phyloP scores from a whole-genome alignment of 768 basidiomycete species.

The Panaeolus cyanescens region DNA sequence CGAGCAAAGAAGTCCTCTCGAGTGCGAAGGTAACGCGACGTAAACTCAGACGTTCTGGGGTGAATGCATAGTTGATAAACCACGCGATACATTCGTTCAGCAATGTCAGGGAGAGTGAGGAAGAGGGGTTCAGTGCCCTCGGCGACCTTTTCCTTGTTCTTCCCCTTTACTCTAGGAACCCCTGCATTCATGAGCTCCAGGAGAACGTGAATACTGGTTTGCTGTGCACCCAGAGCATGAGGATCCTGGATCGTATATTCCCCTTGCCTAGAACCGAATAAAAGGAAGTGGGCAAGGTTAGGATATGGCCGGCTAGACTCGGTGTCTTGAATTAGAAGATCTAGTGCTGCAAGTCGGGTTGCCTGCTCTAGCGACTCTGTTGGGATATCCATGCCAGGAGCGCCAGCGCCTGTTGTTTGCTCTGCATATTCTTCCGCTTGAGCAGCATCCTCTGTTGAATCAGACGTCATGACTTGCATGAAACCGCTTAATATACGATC shows the following conservation, averaged over 20 bases:
- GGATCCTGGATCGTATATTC: conserved; percentile 78
- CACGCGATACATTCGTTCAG: conserved; percentile 83
- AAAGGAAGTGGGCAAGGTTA: conserved; percentile 85
- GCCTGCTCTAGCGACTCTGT: conserved; percentile 61
- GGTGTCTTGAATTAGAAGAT: conserved; percentile 81
- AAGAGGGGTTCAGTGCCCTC: conserved; percentile 53
- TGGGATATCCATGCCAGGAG: conserved; percentile 51
- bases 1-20: conserved; percentile 88
- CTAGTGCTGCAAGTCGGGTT: conserved; percentile 74
- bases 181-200: conserved; percentile 77
- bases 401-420: conserved; percentile 72
- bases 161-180: conserved; percentile 58
- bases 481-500: conserved; percentile 86
- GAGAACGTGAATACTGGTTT: conserved; percentile 79
- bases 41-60: conserved; percentile 76
- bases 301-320: conserved; percentile 63
- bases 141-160: conserved; percentile 37
- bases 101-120: conserved; percentile 68
- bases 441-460: conserved; percentile 62
- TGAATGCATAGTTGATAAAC: conserved; percentile 89
- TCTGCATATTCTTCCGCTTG: conserved; percentile 62
- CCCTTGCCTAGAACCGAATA: conserved; percentile 67
- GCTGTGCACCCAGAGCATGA: conserved; percentile 66
- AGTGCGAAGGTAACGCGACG: conserved; percentile 84
- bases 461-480: conserved; percentile 60